Evolutionary conservation across 2,329 filamentous ascomycete species (phyloP), one percentile per base, ranked within the genome.

Genomic region (Penicillium sp.): DNA sequence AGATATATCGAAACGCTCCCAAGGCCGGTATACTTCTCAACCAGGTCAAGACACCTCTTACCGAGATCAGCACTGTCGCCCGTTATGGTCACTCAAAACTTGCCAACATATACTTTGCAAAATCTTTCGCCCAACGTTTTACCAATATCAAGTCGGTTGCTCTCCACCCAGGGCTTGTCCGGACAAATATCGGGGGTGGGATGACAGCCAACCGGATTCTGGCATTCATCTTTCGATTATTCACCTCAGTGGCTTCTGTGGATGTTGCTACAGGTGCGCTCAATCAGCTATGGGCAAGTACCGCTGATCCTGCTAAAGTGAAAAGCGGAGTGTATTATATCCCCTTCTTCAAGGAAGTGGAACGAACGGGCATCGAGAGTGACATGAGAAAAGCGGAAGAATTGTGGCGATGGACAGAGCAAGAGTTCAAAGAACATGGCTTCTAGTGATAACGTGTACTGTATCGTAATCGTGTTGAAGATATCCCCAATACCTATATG

Each of bases 81-180:
- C 56, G 62, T 3, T 66, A 66, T 30, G 55, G 55, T 0, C 58
- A 57, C 0, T 58, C 53, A 3, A 66, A 66, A 49, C 49, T 65
- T 4, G 61, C 61, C 6, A 61, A 66, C 41, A 41, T 62, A 3
- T 54, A 56, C 28, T 61, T 58, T 14, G 37, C 59, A 2, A 42
- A 38, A 12, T 56, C 56, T 11, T 43, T 55, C 22, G 61, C 63
- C 5, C 28, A 30, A 16, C 19, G 12, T 3, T 42, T 7, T 12
- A 6, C 40, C 25, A 42, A 16, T 28, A 42, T 42, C 5, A 42
- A 42, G 25, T 42, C 40, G 5, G 25, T 42, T 42, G 19, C 40
- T 16, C 40, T 42, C n/a, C 40, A 42, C 11, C 40, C 40, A 14
- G 40, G 25, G 14, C 40, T 42, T 28, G 40, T 26, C 14, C 25